Evolutionary conservation across 1,139 yeast species (phyloP).

Genomic region (Arxiozyma slooffiae): DNA sequence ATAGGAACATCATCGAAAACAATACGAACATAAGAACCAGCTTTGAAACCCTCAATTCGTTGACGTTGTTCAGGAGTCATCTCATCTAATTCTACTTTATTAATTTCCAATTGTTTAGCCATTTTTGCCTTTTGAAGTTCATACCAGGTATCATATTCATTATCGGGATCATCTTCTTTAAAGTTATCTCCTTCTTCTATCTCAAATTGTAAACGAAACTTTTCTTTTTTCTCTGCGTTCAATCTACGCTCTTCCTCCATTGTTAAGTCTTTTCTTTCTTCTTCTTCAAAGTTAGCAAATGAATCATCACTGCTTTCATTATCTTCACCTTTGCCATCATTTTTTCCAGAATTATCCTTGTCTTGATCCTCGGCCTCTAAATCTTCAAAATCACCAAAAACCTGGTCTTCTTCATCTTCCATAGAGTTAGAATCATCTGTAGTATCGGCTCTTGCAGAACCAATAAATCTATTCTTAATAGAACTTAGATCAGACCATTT

Average conservation of each 20-base stretch:
- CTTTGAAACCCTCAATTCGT: slow-evolving; percentile 81
- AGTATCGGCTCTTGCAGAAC: slow-evolving; percentile 48
- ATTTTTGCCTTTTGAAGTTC: slow-evolving; percentile 94
- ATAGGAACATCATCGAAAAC: slow-evolving; percentile 80
- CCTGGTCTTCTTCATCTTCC: slow-evolving; percentile 43
- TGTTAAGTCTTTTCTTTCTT: slow-evolving; percentile 36
- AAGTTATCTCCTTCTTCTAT: slow-evolving; percentile 75
- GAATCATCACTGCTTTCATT: slow-evolving; percentile 36
- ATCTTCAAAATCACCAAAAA: slow-evolving; percentile 75
- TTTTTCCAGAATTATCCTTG: too few relatives aligned
- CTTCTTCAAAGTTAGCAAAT: slow-evolving; percentile 50
- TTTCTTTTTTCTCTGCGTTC: slow-evolving; percentile 84
- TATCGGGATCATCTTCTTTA: slow-evolving; percentile 65
- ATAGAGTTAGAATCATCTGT: slow-evolving; percentile 22
- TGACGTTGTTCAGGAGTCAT: slow-evolving; percentile 70
- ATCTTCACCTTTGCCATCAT: slow-evolving; percentile 24
- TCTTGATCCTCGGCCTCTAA: slow-evolving; percentile 42
- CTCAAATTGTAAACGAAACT: slow-evolving; percentile 78
- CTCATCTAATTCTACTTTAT: slow-evolving; percentile 63
- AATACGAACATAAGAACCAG: slow-evolving; percentile 88
- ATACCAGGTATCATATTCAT: slow-evolving; percentile 88
- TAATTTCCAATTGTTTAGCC: slow-evolving; percentile 91
- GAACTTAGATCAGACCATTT: slow-evolving; percentile 47
- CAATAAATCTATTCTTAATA: slow-evolving; percentile 49
- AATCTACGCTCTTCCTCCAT: slow-evolving; percentile 63